Percentiles rank a stretch among this genome's conserved stretches.
phyloP scores from a whole-genome alignment of 371 early-diverging fungal genomes.

The Mortierella sp. region DNA sequence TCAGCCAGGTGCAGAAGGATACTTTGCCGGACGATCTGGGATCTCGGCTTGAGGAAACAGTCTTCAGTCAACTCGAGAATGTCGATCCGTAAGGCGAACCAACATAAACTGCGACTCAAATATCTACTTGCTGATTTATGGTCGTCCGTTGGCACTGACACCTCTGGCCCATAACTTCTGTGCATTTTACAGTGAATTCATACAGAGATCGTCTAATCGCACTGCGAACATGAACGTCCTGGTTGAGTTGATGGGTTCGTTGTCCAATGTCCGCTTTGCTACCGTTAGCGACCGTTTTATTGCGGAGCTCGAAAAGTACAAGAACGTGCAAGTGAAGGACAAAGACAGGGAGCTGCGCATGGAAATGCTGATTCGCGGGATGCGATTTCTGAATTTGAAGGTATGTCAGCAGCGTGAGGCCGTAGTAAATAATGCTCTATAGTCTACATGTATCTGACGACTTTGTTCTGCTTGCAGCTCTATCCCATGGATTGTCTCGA shows the following conservation, averaged over 20 bases:
- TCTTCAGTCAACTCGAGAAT: conserved; percentile 89
- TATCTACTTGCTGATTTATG: neutral
- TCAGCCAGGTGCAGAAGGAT: conserved; percentile 76
- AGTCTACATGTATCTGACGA: neutral
- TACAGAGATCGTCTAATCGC: conserved; percentile 82
- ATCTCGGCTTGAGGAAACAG: conserved; percentile 89
- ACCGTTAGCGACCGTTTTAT: conserved; percentile 95
- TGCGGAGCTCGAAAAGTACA: conserved; percentile 83
- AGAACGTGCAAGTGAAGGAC: conserved; percentile 56
- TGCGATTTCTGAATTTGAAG: conserved; percentile 92
- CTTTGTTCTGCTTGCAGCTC: conserved; percentile 59
- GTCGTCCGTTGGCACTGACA: too few species aligned
- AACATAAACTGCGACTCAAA: too few species aligned
- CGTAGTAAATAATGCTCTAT: neutral
- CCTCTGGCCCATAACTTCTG: too few species aligned
- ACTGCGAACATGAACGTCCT: conserved; percentile 90
- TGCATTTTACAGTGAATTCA: conserved; percentile 67
- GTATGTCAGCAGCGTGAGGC: conserved; percentile 41
- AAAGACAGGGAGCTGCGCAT: conserved; percentile 83
- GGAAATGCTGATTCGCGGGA: conserved; percentile 88
- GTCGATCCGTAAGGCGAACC: conserved; percentile 84
- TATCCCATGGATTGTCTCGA: conserved; percentile 94
- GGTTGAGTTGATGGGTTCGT: conserved; percentile 87
- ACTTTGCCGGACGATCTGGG: conserved; percentile 89
- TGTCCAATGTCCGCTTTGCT: conserved; percentile 90